Base-by-base conservation (phyloP, 2,329 filamentous ascomycete genomes). In the Pseudogymnoascus sp. region DNA sequence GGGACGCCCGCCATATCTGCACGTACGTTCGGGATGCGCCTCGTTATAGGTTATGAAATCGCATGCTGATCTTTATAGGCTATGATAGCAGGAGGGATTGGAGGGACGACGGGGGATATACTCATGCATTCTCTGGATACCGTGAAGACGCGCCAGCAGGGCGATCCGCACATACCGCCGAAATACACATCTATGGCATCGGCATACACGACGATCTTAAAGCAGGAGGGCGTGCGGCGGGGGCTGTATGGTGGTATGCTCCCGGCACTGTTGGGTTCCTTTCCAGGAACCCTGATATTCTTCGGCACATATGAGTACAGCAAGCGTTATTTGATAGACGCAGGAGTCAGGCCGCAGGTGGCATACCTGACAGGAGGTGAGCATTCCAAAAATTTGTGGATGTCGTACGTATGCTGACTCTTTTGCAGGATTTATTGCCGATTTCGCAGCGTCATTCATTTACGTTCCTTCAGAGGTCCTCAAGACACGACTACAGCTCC, bases 71-170 rank as follows among this genome's bases (percentile, higher is more conserved):
- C 56, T 60, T 65, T 53, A 62, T 70, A 96, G 91, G 88, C 90
- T 74, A 99, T 98, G 93, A 82, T 99, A 72, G 95, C 95, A 35
- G 95, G 95, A 72, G 95, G 93, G 65, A 81, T 96, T 61, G 95
- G 96, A 72, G 95, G 95, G 61, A 93, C 90, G 14, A 96, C 89
- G 63, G 95, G 96, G 64, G 95, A 99, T 76, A 89, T 99, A 84
- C 81, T 99, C 68, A 99, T 99, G 95, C 95, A 99, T 79, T 98
- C 93, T 53, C 84, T 99, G 72, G 95, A 99, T 76, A 99, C 95
- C 0, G 95, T 99, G 71, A 99, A 99, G 79, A 99, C 95, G 56
- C 86, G 95, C 70, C 96, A 99, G 75, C 95, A 99, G 77, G 95
- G 93, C 72, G 95, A 98, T 72, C 93, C 93, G 50, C 89, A 95